Percentiles rank a stretch among this genome's conserved stretches.
Conservation (phyloP, 768 basidiomycete genomes). For the Rhodotorula babjevae region DNA sequence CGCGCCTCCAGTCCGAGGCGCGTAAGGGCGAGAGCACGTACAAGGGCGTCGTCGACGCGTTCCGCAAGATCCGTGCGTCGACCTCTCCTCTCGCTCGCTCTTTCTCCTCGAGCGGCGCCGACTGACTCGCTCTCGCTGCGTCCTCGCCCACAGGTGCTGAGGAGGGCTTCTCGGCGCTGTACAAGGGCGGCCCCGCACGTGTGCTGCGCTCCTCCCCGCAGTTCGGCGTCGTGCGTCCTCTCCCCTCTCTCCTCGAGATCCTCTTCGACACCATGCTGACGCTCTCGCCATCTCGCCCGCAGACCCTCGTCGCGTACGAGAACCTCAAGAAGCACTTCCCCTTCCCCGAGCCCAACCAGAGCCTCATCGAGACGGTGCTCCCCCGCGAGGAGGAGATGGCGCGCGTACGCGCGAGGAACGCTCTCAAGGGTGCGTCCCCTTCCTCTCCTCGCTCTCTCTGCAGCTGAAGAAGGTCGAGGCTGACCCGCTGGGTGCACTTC, state of each 20-base stretch:
- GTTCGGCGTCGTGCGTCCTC: constrained; percentile 64
- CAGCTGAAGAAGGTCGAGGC: too few relatives aligned
- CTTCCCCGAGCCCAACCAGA: constrained; percentile 35
- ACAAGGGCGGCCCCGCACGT: constrained; percentile 86
- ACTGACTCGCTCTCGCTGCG: background rate
- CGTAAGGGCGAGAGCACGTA: constrained; percentile 85
- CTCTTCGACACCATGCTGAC: constrained; percentile 42
- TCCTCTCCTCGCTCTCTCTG: background rate
- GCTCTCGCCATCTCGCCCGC: background rate
- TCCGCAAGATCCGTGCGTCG: constrained; percentile 76
- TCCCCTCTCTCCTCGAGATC: background rate
- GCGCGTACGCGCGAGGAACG: constrained; percentile 85
- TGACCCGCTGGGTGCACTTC: too few relatives aligned
- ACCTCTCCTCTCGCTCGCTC: constrained; percentile 13
- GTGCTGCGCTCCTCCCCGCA: constrained; percentile 67
- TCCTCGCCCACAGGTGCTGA: constrained; percentile 61
- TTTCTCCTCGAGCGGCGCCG: background rate
- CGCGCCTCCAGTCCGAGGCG: constrained; percentile 87
- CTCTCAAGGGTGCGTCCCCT: constrained; percentile 63
- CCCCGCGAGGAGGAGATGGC: constrained; percentile 61
- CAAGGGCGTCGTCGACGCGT: constrained; percentile 82
- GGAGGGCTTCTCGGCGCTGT: constrained; percentile 82
- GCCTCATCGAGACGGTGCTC: constrained; percentile 39
- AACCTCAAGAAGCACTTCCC: constrained; percentile 58
- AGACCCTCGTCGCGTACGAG: constrained; percentile 52